These are phyloP conservation scores for Tritrichomonas foetus DNA, from an alignment of 208 protist species.

Conservation along the genomic window DNA sequence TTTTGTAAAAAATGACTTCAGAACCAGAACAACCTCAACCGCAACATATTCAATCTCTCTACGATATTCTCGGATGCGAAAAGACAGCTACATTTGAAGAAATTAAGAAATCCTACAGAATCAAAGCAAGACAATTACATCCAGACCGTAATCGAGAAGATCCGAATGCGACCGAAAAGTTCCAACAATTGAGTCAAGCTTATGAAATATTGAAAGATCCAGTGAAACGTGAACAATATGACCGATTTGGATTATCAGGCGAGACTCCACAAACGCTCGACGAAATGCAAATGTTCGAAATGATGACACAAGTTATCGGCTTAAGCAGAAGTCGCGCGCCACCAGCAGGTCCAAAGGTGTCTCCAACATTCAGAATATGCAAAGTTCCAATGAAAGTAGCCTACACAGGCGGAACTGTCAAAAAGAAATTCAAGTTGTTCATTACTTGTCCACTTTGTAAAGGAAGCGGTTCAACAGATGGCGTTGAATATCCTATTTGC, in stretches of 20 bases:
- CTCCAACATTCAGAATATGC: background rate
- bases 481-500: background rate
- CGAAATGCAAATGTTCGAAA: background rate
- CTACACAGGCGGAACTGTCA: background rate
- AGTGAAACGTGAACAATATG: background rate
- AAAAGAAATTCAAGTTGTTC: background rate
- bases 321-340: background rate
- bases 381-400: background rate
- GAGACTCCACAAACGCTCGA: background rate
- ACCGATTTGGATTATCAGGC: background rate
- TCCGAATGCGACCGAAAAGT: background rate
- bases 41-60: background rate
- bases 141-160: conserved; percentile 46
- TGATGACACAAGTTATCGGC: background rate
- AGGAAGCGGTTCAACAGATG: background rate
- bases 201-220: conserved; percentile 37
- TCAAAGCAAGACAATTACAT: conserved; percentile 39
- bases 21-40: too few relatives aligned
- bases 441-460: background rate
- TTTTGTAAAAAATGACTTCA: too few relatives aligned
- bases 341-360: background rate
- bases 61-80: background rate
- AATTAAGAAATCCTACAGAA: conserved; percentile 35
- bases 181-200: background rate
- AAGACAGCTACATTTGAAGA: conserved; percentile 33